A percentile compares a stretch with the other conserved stretches of the same genome.
These are phyloP conservation scores for Mallotus japonicus DNA, from an alignment of 441 rosid species.

Conservation along the genomic window DNA sequence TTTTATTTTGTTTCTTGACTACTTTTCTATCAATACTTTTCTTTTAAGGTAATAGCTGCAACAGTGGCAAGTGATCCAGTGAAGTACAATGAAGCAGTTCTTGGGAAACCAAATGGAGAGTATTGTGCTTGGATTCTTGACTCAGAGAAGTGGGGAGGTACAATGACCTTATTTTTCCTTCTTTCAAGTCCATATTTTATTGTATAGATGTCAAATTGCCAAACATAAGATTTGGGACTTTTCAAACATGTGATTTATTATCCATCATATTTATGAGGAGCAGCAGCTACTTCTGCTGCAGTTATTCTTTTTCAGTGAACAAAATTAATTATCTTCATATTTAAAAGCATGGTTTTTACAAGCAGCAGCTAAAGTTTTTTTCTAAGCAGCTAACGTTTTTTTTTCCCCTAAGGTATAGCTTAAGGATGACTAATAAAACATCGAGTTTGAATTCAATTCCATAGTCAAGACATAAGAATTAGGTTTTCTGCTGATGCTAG, in stretches of 20 bases:
- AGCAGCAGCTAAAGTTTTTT: background rate
- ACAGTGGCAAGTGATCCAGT: slow-evolving; percentile 72
- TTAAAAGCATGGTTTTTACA: background rate
- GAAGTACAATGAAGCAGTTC: slow-evolving; percentile 81
- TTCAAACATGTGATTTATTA: background rate
- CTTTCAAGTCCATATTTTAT: slow-evolving; percentile 1
- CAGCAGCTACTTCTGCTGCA: background rate
- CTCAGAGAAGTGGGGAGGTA: slow-evolving; percentile 97
- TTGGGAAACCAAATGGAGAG: slow-evolving; percentile 70
- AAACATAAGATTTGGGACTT: background rate
- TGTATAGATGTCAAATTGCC: slow-evolving; percentile 7
- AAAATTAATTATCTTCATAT: background rate
- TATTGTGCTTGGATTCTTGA: slow-evolving; percentile 91
- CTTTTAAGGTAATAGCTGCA: slow-evolving; percentile 79
- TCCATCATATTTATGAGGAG: background rate
- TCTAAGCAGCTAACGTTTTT: background rate
- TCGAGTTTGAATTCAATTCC: background rate
- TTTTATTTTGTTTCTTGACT: slow-evolving; percentile 12
- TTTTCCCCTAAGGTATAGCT: background rate
- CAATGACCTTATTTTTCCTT: slow-evolving; percentile 17
- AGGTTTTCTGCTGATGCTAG: no score
- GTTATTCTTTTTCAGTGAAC: background rate
- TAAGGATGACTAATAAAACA: background rate
- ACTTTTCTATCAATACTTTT: background rate
- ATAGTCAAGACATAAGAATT: background rate